Base-by-base conservation (phyloP, 2,329 filamentous ascomycete genomes). In the Diaporthe eres region DNA sequence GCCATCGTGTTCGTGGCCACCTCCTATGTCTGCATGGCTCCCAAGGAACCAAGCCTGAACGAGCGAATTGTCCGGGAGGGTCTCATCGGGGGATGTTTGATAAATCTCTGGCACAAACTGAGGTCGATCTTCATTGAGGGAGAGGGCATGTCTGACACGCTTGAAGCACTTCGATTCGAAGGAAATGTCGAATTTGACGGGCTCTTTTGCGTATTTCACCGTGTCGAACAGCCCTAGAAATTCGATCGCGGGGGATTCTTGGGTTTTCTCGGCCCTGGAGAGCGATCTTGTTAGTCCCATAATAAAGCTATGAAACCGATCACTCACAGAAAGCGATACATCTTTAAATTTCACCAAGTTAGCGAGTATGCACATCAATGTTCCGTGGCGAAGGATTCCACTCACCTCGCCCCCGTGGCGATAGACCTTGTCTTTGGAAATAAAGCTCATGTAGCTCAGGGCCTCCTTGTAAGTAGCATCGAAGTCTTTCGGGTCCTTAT, bases 381-480 rank as follows among this genome's bases (percentile, higher is more conserved):
- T 51, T n/a, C 10, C 8, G 3, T 51, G 9, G 47, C 8, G 47
- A 22, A 8, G 19, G 6, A 12, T 9, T n/a, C 22, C 22, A n/a
- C 47, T 13, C 8, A 51, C 47, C 22, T 51, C 47, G 19, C 47
- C 47, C 47, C 47, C 47, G 8, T 51, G 22, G 22, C 47, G 47
- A 51, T 51, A 12, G 47, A 51, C 47, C 12, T 51, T 51, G 19
- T 51, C 47, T 51, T 51, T 51, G 19, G 22, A 51, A 22, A 51
- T 51, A 51, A 51, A 51, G 22, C 22, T 51, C 47, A 51, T 51
- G 47, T 51, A n/a, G 47, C 47, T 51, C 22, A 51, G 19, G 47
- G 47, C 47, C 47, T 51, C 47, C 47, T 51, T 51, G 47, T 51
- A 51, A n/a, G 47, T 51, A n/a, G 47, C n/a, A n/a, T 51, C 47